These are phyloP conservation scores for Epichloe coenophiala DNA, from an alignment of 2,329 filamentous ascomycete species.

Conservation along the genomic window DNA sequence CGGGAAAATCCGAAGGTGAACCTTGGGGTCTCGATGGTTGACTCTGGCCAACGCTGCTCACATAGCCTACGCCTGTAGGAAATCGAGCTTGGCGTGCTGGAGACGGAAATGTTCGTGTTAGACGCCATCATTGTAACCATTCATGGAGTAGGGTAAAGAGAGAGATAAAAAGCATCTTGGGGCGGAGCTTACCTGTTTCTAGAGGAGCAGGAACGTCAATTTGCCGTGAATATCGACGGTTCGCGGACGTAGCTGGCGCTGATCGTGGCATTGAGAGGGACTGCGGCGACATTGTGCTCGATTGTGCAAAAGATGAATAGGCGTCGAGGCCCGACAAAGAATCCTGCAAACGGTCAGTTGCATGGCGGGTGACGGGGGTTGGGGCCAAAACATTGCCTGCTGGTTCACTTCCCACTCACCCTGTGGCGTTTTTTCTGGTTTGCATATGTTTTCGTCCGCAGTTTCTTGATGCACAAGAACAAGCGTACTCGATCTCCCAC, in stretches of 20 bases:
- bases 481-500: constrained; percentile 91
- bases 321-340: constrained; percentile 70
- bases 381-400: neutral
- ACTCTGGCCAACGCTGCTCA: constrained; percentile 35
- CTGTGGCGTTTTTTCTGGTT: constrained; percentile 75
- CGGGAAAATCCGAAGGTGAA: constrained; percentile 42
- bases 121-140: constrained; percentile 12
- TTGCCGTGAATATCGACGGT: constrained; percentile 52
- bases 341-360: constrained; percentile 39
- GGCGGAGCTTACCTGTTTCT: constrained; percentile 32
- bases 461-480: constrained; percentile 71
- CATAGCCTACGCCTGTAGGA: constrained; percentile 34
- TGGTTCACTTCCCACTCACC: constrained; percentile 35
- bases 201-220: constrained; percentile 34
- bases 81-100: constrained; percentile 40
- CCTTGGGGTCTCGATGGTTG: constrained; percentile 3
- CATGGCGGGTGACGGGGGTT: neutral
- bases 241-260: constrained; percentile 23
- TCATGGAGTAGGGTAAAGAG: constrained; percentile 48
- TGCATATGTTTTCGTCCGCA: constrained; percentile 62
- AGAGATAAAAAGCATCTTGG: constrained; percentile 19
- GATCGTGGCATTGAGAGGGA: constrained; percentile 42
- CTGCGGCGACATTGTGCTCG: constrained; percentile 32
- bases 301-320: constrained; percentile 29
- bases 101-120: constrained; percentile 33